Conservation (phyloP, 202 grass and related monocot species). For the Musa balbisiana region DNA sequence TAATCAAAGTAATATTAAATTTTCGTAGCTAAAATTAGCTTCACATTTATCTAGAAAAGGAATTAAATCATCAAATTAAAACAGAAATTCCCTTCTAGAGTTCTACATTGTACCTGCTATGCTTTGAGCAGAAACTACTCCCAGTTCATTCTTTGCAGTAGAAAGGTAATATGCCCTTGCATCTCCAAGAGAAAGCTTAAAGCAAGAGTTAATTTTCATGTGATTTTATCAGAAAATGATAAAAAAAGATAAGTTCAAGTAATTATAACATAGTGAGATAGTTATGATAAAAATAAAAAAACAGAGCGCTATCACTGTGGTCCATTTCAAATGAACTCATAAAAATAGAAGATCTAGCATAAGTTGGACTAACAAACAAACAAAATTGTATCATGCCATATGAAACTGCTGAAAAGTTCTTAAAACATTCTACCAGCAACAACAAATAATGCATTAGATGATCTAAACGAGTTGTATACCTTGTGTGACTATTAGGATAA, state of each 20-base stretch:
- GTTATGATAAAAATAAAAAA: background rate
- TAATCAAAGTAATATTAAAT: too few relatives aligned
- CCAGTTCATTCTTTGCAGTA: conserved; percentile 89
- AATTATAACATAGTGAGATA: background rate
- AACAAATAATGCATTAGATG: too few relatives aligned
- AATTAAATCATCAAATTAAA: background rate
- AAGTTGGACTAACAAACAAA: too few relatives aligned
- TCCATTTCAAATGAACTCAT: too few relatives aligned
- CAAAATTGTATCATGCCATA: too few relatives aligned
- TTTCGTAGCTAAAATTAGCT: background rate
- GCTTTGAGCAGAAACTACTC: conserved; percentile 94
- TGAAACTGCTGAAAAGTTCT: too few relatives aligned
- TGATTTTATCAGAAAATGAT: conserved; percentile 6
- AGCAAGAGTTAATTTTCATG: conserved; percentile 43
- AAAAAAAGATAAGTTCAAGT: conserved; percentile 1
- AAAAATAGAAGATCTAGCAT: too few relatives aligned
- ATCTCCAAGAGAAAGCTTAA: conserved; percentile 93
- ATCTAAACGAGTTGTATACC: too few relatives aligned
- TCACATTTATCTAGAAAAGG: background rate
- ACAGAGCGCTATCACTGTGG: background rate
- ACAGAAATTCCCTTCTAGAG: background rate
- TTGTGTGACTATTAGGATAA: too few relatives aligned
- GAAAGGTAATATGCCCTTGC: conserved; percentile 99
- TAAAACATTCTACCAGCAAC: too few relatives aligned
- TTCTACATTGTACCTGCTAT: conserved; percentile 45